Evolutionary conservation across 2,329 filamentous ascomycete genomes (phyloP).

Genomic region (Epichloe bromicola): DNA sequence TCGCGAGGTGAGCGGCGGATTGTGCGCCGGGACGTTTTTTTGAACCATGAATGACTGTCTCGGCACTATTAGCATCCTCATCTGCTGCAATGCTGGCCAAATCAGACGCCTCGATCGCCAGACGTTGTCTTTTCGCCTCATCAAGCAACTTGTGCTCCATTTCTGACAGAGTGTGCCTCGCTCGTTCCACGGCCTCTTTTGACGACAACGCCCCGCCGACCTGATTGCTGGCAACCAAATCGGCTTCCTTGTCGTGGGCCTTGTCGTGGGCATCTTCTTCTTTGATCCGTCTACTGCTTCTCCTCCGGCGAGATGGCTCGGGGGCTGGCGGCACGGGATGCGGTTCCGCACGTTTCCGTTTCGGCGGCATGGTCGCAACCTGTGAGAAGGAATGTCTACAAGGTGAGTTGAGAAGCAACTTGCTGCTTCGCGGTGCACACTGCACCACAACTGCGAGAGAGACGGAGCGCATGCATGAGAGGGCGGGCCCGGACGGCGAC

Average conservation of each 20-base stretch:
- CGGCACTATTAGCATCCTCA: background rate
- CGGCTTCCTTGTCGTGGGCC: background rate
- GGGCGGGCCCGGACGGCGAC: background rate
- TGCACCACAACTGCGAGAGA: background rate
- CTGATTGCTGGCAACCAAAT: background rate
- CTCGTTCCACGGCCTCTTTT: constrained; percentile 21
- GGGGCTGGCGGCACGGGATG: constrained; percentile 8
- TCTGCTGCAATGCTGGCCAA: constrained; percentile 6
- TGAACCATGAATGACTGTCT: background rate
- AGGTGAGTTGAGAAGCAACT: background rate
- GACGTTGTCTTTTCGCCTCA: constrained; percentile 31
- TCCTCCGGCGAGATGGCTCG: constrained; percentile 15
- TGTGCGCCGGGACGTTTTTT: background rate
- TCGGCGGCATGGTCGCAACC: constrained; percentile 21
- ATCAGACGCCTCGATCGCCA: constrained; percentile 30
- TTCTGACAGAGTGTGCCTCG: constrained; percentile 31
- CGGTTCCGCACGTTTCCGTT: constrained; percentile 22
- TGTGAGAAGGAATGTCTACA: background rate
- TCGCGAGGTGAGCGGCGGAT: background rate
- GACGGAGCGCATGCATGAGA: background rate
- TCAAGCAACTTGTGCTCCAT: constrained; percentile 35
- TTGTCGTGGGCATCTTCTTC: background rate
- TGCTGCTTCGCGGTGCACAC: background rate
- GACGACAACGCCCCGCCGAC: background rate
- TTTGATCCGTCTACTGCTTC: constrained; percentile 11